Base-by-base conservation (phyloP, 2,329 filamentous ascomycete genomes). In the Venturia aucupariae region DNA sequence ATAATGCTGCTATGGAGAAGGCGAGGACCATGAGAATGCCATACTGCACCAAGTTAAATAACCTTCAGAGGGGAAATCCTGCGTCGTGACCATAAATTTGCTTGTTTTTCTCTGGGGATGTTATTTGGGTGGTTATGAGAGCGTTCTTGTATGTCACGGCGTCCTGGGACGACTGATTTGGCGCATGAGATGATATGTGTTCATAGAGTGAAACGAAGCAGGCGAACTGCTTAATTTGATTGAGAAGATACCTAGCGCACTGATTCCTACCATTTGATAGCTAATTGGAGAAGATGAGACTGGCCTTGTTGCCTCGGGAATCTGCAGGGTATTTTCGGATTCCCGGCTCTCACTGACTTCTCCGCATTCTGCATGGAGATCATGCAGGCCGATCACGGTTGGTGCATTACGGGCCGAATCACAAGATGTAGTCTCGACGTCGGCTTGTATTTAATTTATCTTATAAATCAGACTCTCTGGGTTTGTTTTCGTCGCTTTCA, bases 1-100 rank as follows among this genome's bases (percentile, higher is more conserved):
- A 97, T 71, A 81, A 86, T 62, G 87, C 87, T 67, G 92, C 91
- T 79, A 85, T 96, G 85, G 84, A 87, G 67, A 76, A 85, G 65
- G 92, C 92, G 38, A 78, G 82, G 66, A 77, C 77, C 27, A 81
- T 87, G 80, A 78, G 83, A 57, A 81, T 86, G 79, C 80, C 79
- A 73, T 82, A 78, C 69, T 89, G 86, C 74, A 77, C 77, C 70
- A 80, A 79, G 67, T 72, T 88, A 69, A 77, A 82, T 22, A 35
- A n/a, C 13, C 6, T 57, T 13, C 51, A 57, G 51, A 32, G 51
- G 19, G 51, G 51, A 8, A 8, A 35, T 19, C 27, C 27, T 19
- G 51, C 27, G 11, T 57, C 51, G 19, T 57, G 30, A 57, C 51
- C 30, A 3, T n/a, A 35, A 7, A 8, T 51, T 7, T 38, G 51